Conservation (phyloP, 768 basidiomycete genomes). For the Tylopilus sp. region DNA sequence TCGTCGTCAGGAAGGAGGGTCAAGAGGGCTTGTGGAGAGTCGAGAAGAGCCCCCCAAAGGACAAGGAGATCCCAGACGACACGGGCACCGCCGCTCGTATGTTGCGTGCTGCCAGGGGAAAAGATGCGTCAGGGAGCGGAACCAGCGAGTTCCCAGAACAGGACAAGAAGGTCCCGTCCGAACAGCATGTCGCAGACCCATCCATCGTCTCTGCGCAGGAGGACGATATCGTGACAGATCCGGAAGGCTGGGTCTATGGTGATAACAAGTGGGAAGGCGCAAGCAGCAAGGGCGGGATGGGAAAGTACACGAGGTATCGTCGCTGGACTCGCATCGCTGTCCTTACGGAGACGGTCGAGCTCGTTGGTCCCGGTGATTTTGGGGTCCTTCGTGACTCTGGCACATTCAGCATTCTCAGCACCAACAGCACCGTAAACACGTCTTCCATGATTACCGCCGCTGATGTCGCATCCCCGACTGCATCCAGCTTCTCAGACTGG, state of each 20-base stretch:
- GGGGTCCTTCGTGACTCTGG: constrained; percentile 28
- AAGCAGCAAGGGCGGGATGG: constrained; percentile 75
- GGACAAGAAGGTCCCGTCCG: constrained; percentile 18
- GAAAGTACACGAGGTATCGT: constrained; percentile 87
- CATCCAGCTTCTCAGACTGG: constrained; percentile 29
- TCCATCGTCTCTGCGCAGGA: constrained; percentile 35
- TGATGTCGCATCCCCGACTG: constrained; percentile 24
- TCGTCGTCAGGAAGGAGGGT: constrained; percentile 58
- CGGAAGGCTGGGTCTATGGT: constrained; percentile 90
- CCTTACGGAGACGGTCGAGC: constrained; percentile 68
- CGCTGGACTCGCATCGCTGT: constrained; percentile 85
- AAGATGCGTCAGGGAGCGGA: constrained; percentile 28
- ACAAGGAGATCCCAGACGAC: constrained; percentile 43
- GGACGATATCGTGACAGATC: constrained; percentile 65
- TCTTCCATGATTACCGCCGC: constrained; percentile 28
- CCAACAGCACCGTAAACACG: constrained; percentile 8
- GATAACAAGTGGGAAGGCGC: constrained; percentile 94
- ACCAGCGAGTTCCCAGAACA: constrained; percentile 22
- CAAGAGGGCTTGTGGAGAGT: constrained; percentile 49
- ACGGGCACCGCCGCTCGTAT: constrained; percentile 39
- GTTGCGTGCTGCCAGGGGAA: constrained; percentile 52
- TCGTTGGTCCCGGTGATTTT: constrained; percentile 39
- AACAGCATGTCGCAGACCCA: constrained; percentile 28
- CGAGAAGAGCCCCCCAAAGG: constrained; percentile 56
- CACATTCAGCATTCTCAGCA: constrained; percentile 16